Percentiles rank a stretch among this genome's conserved stretches.
phyloP scores from a whole-genome alignment of 352 stramenopile species.

The Phytophthora macrochlamydospora region DNA sequence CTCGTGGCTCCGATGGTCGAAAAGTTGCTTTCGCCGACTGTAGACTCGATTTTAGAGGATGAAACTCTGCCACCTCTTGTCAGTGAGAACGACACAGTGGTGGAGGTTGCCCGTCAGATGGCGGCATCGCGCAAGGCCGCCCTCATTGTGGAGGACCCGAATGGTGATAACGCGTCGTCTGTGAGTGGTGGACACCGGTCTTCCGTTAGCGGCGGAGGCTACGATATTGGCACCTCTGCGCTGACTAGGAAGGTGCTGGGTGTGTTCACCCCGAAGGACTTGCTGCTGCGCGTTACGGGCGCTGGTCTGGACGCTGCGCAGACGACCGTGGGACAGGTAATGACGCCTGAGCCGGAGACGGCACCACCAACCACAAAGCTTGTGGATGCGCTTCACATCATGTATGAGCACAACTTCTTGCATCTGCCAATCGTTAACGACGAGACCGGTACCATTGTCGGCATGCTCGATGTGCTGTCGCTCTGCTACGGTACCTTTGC shows the following conservation, averaged over 20 bases:
- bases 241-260: constrained; percentile 83
- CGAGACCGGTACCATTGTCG: constrained; percentile 68
- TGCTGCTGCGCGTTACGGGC: constrained; percentile 95
- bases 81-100: constrained; percentile 74
- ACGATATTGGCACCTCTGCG: constrained; percentile 47
- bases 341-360: constrained; percentile 97
- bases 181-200: constrained; percentile 42
- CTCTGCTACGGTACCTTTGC: constrained; percentile 90
- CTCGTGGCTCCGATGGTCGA: constrained; percentile 85
- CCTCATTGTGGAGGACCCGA: constrained; percentile 79
- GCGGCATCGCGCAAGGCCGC: constrained; percentile 80
- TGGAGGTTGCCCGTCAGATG: constrained; percentile 89
- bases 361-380: constrained; percentile 93
- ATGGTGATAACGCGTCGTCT: constrained; percentile 39
- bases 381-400: constrained; percentile 97
- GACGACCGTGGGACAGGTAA: constrained; percentile 93
- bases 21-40: constrained; percentile 83
- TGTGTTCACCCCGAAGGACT: constrained; percentile 98
- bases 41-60: constrained; percentile 83
- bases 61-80: constrained; percentile 82
- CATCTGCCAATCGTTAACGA: constrained; percentile 96
- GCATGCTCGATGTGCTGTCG: constrained; percentile 89
- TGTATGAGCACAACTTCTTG: constrained; percentile 98
- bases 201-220: constrained; percentile 41
- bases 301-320: constrained; percentile 89